Evolutionary conservation across 2,329 filamentous ascomycete species (phyloP).

Genomic region (Fusarium anthophilum): DNA sequence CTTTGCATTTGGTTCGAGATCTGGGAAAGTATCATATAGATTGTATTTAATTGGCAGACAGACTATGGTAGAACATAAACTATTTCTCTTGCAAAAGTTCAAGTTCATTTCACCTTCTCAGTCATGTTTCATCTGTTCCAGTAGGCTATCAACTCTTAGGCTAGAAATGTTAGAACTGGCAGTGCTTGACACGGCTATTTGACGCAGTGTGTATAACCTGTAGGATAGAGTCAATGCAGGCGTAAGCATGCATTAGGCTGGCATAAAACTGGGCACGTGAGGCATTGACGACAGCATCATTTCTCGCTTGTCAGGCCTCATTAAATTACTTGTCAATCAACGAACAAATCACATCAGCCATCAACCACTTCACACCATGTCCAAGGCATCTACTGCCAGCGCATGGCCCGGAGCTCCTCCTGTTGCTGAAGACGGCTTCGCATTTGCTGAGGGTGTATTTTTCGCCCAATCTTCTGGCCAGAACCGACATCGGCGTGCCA

Average conservation of each 20-base stretch:
- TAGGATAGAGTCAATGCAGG: background rate
- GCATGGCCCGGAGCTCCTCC: slow-evolving; percentile 31
- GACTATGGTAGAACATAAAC: background rate
- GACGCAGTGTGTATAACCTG: background rate
- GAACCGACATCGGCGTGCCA: slow-evolving; percentile 58
- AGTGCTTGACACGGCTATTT: background rate
- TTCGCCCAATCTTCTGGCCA: slow-evolving; percentile 55
- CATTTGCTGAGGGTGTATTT: slow-evolving; percentile 54
- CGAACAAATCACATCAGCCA: background rate
- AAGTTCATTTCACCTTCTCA: background rate
- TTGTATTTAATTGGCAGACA: background rate
- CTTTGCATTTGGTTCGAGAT: background rate
- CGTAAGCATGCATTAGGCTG: background rate
- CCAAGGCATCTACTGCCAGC: background rate
- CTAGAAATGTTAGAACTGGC: background rate
- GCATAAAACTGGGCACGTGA: background rate
- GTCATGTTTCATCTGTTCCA: background rate
- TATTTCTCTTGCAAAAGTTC: background rate
- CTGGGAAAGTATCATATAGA: background rate
- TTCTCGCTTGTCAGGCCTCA: background rate
- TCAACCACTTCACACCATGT: background rate
- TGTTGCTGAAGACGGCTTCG: slow-evolving; percentile 50
- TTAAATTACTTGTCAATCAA: background rate
- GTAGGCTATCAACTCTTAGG: background rate
- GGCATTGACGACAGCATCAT: background rate